Evolutionary conservation across 2,329 filamentous ascomycete species (phyloP).

Genomic region (Cercospora sesami): DNA sequence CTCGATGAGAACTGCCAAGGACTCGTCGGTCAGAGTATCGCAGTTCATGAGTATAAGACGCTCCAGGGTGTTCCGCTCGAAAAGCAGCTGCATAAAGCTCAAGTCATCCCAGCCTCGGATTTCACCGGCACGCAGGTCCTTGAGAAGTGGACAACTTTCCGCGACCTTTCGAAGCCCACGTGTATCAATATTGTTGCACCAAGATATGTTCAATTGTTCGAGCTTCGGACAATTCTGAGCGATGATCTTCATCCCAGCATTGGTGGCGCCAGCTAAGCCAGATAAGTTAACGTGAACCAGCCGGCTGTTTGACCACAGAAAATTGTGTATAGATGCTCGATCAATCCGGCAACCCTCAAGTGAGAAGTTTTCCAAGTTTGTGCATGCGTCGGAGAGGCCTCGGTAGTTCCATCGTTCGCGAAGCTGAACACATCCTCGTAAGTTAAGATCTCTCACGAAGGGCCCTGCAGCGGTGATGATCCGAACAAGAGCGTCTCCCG

Average conservation of each 20-base stretch:
- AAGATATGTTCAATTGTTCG: slow-evolving; percentile 85
- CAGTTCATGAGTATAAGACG: slow-evolving; percentile 80
- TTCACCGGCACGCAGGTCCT: slow-evolving; percentile 79
- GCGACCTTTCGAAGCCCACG: slow-evolving; percentile 72
- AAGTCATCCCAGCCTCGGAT: slow-evolving; percentile 75
- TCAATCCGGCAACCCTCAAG: slow-evolving; percentile 89
- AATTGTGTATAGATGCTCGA: slow-evolving; percentile 73
- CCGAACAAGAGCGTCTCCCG: slow-evolving; percentile 76
- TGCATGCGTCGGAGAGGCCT: slow-evolving; percentile 78
- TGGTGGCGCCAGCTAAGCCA: slow-evolving; percentile 75
- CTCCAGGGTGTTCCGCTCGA: slow-evolving; percentile 77
- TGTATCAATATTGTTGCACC: slow-evolving; percentile 85
- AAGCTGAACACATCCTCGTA: slow-evolving; percentile 87
- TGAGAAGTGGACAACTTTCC: slow-evolving; percentile 69
- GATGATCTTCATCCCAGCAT: slow-evolving; percentile 83
- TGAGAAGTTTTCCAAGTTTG: slow-evolving; percentile 82
- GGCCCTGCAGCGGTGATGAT: slow-evolving; percentile 84
- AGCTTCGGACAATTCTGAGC: slow-evolving; percentile 76
- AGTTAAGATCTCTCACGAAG: slow-evolving; percentile 86
- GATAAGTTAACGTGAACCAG: slow-evolving; percentile 85
- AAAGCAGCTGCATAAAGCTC: slow-evolving; percentile 71
- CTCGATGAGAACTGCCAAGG: slow-evolving; percentile 71
- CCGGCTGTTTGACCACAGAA: slow-evolving; percentile 72
- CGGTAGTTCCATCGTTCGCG: slow-evolving; percentile 76
- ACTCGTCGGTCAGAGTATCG: slow-evolving; percentile 71